These are phyloP conservation scores for Mycena floridula DNA, from an alignment of 768 basidiomycete species.

Conservation along the genomic window DNA sequence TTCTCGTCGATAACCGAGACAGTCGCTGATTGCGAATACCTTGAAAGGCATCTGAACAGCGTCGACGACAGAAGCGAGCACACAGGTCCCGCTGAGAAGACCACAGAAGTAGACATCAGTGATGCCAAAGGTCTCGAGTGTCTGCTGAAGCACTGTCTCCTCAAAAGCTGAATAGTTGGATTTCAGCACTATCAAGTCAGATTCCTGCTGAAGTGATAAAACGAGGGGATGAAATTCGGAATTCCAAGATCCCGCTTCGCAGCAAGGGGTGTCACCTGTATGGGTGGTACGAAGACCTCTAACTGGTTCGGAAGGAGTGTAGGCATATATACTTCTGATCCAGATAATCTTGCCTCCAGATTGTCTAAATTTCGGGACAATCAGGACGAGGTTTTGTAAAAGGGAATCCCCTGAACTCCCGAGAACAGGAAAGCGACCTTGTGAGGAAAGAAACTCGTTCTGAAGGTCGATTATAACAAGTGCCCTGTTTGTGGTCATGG, in stretches of 20 bases:
- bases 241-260: conserved; percentile 13
- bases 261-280: conserved; percentile 17
- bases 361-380: conserved; percentile 11
- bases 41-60: conserved; percentile 13
- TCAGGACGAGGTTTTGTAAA: conserved; percentile 10
- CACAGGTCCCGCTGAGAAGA: conserved; percentile 20
- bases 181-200: conserved; percentile 15
- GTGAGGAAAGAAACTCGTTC: conserved; percentile 20
- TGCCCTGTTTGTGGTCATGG: too few relatives aligned
- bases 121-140: conserved; percentile 11
- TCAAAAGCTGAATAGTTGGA: conserved; percentile 22
- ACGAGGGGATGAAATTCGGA: conserved; percentile 14
- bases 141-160: conserved; percentile 13
- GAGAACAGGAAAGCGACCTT: conserved; percentile 17
- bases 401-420: conserved; percentile 10
- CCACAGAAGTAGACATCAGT: conserved; percentile 17
- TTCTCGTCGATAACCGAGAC: conserved; percentile 19
- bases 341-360: conserved; percentile 14
- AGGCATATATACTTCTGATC: conserved; percentile 18
- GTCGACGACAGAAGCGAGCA: conserved; percentile 18
- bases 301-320: neutral
- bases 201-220: conserved; percentile 8
- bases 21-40: conserved; percentile 17
- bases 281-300: conserved; percentile 16
- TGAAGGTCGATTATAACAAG: conserved; percentile 23